A percentile compares a stretch with the other conserved stretches of the same genome.
These are phyloP conservation scores for Coccomyxa subellipsoidea DNA, from an alignment of 163 green algal species.

Conservation along the genomic window DNA sequence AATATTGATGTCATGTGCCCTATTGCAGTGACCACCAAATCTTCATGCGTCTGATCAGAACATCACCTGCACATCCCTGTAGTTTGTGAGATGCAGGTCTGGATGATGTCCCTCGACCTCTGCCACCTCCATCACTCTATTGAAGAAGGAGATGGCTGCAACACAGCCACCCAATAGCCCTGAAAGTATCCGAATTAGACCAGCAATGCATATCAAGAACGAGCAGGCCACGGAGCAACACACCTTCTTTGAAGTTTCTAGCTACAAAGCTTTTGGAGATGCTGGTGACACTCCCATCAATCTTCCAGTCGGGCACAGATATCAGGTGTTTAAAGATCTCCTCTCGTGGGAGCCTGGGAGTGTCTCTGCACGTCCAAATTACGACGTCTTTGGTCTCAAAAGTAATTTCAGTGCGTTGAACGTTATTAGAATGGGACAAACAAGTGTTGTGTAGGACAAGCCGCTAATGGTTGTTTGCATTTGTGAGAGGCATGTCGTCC, in stretches of 20 bases:
- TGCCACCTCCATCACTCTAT: conserved; percentile 63
- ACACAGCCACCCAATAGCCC: neutral
- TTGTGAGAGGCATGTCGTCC: too few relatives aligned
- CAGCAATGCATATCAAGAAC: too few relatives aligned
- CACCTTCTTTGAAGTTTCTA: conserved; percentile 59
- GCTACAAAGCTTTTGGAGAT: conserved; percentile 55
- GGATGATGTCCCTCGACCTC: conserved; percentile 78
- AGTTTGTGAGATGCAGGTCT: conserved; percentile 77
- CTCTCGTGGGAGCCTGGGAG: conserved; percentile 40
- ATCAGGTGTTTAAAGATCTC: conserved; percentile 46
- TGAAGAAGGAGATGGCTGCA: conserved; percentile 75
- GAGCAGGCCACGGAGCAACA: neutral
- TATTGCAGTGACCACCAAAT: neutral
- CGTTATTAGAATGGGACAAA: too few relatives aligned
- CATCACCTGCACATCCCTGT: conserved; percentile 35
- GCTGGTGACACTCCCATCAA: conserved; percentile 28
- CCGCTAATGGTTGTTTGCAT: too few relatives aligned
- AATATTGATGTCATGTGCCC: neutral
- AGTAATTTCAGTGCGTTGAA: too few relatives aligned
- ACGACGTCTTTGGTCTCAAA: too few relatives aligned
- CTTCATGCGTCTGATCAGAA: neutral
- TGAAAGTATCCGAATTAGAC: too few relatives aligned
- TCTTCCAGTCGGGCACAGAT: conserved; percentile 54
- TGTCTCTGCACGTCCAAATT: conserved; percentile 40
- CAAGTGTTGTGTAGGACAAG: too few relatives aligned